These are phyloP conservation scores for Hypoxylon sp. DNA, from an alignment of 2,329 filamentous ascomycete genomes.

Conservation along the genomic window DNA sequence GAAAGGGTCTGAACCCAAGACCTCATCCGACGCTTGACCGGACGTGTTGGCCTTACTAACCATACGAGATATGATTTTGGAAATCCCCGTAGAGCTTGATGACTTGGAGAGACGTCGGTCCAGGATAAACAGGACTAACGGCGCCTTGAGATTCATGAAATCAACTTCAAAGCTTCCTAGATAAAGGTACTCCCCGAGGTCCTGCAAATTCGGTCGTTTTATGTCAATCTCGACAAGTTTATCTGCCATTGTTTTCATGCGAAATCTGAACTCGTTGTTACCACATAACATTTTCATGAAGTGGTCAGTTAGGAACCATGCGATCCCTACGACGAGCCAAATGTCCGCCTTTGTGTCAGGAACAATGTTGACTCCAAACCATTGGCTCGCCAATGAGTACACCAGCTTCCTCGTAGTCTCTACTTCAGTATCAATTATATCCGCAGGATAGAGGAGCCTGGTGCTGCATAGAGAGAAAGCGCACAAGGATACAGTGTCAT, in stretches of 20 bases:
- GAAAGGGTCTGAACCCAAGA: slow-evolving; percentile 83
- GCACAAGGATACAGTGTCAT: slow-evolving; percentile 82
- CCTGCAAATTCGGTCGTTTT: slow-evolving; percentile 83
- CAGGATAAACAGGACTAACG: slow-evolving; percentile 91
- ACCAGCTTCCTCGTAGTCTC: slow-evolving; percentile 85
- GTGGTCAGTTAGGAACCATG: slow-evolving; percentile 94
- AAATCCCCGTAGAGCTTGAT: slow-evolving; percentile 85
- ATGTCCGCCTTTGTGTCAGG: slow-evolving; percentile 84
- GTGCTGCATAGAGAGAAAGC: slow-evolving; percentile 91
- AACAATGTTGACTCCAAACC: slow-evolving; percentile 93
- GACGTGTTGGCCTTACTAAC: slow-evolving; percentile 86
- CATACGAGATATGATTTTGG: slow-evolving; percentile 86
- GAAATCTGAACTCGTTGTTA: slow-evolving; percentile 93
- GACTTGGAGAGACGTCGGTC: slow-evolving; percentile 92
- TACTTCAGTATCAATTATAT: slow-evolving; percentile 87
- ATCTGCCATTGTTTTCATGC: slow-evolving; percentile 88
- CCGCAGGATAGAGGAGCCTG: slow-evolving; percentile 85
- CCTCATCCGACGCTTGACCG: slow-evolving; percentile 73
- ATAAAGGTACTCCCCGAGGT: slow-evolving; percentile 82
- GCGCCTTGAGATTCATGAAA: slow-evolving; percentile 91
- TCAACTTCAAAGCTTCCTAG: slow-evolving; percentile 89
- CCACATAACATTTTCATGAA: slow-evolving; percentile 93
- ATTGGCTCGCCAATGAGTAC: slow-evolving; percentile 89
- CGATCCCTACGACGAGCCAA: slow-evolving; percentile 91
- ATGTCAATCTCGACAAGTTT: slow-evolving; percentile 85